Conservation (phyloP, 1,284 basidiomycete species). For the Marasmius oreades region DNA sequence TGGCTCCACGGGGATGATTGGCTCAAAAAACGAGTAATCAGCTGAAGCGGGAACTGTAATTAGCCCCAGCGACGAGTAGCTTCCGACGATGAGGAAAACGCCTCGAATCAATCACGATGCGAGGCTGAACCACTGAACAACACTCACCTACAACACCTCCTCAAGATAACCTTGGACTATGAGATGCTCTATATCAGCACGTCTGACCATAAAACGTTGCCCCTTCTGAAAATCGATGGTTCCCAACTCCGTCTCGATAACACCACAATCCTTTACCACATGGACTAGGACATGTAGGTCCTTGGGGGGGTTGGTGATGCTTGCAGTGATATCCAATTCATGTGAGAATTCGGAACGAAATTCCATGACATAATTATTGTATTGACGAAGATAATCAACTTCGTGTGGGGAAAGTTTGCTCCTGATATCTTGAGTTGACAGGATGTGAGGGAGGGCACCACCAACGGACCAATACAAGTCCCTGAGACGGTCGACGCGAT, state of each 20-base stretch:
- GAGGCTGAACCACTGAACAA: not conserved
- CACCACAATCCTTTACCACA: slow-evolving; percentile 82
- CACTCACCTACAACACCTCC: slow-evolving; percentile 39
- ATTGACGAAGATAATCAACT: slow-evolving; percentile 85
- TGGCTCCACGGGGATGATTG: too few relatives aligned
- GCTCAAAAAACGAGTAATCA: too few relatives aligned
- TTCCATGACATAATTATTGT: slow-evolving; percentile 77
- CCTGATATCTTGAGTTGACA: slow-evolving; percentile 73
- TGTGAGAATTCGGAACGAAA: slow-evolving; percentile 85
- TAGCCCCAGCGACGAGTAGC: too few relatives aligned
- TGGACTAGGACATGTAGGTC: slow-evolving; percentile 78
- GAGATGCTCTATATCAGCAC: slow-evolving; percentile 87
- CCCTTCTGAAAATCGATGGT: slow-evolving; percentile 87
- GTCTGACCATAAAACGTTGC: slow-evolving; percentile 81
- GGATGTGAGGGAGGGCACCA: slow-evolving; percentile 86
- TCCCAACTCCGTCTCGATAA: slow-evolving; percentile 86
- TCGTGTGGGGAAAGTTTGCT: slow-evolving; percentile 85
- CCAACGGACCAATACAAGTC: slow-evolving; percentile 90
- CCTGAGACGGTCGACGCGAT: slow-evolving; percentile 78
- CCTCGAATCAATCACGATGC: not conserved
- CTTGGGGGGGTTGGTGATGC: slow-evolving; percentile 75
- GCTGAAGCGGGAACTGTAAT: too few relatives aligned
- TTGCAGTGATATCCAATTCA: slow-evolving; percentile 82
- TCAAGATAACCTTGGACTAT: slow-evolving; percentile 91
- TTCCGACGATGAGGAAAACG: not conserved